Base-by-base conservation (phyloP, 2,329 filamentous ascomycete genomes). In the Pseudohalonectria lignicola region DNA sequence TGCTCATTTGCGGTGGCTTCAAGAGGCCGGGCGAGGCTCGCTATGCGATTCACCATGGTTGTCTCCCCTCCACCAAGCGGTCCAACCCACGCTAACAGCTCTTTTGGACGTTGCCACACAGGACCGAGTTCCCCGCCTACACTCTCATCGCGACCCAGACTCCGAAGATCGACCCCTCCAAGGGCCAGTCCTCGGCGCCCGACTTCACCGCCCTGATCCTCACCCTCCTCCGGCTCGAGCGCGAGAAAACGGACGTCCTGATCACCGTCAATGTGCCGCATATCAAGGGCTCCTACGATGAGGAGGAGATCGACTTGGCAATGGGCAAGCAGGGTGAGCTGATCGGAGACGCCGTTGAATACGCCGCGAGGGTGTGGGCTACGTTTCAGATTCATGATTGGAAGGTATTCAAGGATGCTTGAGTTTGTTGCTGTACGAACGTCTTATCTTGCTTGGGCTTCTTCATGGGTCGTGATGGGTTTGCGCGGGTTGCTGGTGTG, bases 181-280 rank as follows among this genome's bases (percentile, higher is more conserved):
- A 57, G 41, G 46, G 54, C 31, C 52, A 52, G 39, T 47, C 54
- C 44, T 54, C 64, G 47, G 64, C 60, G 17, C 71, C 62, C 33
- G 71, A 79, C 52, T 83, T 83, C 57, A 85, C 84, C 7, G 83
- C 76, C 31, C 79, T 92, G 42, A 75, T 88, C 47, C 68, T 94
- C 46, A 76, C 86, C 13, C 66, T 95, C 30, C 63, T 95, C 40
- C 72, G 90, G 13, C 67, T 96, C 34, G 80, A 80, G 58, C 71
- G 74, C 50, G 71, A 87, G 53, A 68, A 67, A 41, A 90, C 88
- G 1, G 90, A 96, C 59, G 63, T 96, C 29, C 64, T 94, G 34
- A 76, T 94, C 44, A 84, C 84, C 30, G 76, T 94, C 53, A 95
- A 94, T 59, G 83, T 94, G 34, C 90, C 88, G 20, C 82, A 92